Base-by-base conservation (phyloP, 2,329 filamentous ascomycete species). In the Aspergillus neoniger region DNA sequence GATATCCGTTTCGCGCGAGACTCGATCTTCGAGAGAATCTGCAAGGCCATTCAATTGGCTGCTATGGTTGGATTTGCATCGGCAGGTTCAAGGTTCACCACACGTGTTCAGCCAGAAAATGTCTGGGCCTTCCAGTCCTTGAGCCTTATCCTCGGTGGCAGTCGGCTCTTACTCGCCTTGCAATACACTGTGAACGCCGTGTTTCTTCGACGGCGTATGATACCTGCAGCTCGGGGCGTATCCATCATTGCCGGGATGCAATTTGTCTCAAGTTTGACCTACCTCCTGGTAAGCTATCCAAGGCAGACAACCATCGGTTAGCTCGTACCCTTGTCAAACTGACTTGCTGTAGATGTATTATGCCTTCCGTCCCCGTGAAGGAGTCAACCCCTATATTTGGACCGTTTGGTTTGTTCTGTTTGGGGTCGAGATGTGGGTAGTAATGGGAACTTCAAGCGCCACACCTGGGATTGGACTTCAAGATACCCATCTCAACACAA, bases 1-100 rank as follows among this genome's bases (percentile, higher is more conserved):
- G 88, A 90, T 72, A 83, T 89, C 38, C 85, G 87, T 0, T 90
- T 88, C 69, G 82, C 85, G 1, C 80, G 84, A 23, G 87, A 90
- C 71, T 86, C 83, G 41, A 78, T 89, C 36, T 87, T 89, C 66
- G 85, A 88, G 65, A 82, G 87, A 32, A 65, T 80, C 28, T 83
- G 82, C 62, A 85, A 87, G 68, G 84, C 81, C 2, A 64, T 85
- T 2, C 86, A 89, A 64, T 83, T 90, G 5, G 86, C 83, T 25
- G 83, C 86, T 43, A 86, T 90, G 83, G 81, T 88, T 44, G 86
- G 85, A 2, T 88, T 89, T 64, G 85, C 86, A 6, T 84, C 87
- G 36, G 82, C 87, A 5, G 86, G 85, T 21, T 75, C 78, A 28
- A 73, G 75, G 2, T 81, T 82, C 61, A 73, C 73, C 5, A 75